phyloP scores from a whole-genome alignment of 1,284 basidiomycete species.

The Bondarzewia mesenterica region DNA sequence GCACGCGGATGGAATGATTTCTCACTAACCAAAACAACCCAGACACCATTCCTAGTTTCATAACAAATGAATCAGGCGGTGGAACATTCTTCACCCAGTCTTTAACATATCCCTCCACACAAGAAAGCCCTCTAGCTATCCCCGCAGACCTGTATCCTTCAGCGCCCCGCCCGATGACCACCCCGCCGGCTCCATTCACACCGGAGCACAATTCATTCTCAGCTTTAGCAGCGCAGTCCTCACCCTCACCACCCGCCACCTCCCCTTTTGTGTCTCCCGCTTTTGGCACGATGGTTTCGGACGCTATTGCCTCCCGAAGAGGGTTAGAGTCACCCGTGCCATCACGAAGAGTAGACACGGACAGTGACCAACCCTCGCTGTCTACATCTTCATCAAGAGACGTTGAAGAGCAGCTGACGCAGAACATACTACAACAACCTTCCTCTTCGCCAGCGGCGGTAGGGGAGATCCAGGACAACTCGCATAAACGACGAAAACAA shows the following conservation, averaged over 20 bases:
- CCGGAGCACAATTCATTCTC: neutral
- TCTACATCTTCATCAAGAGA: neutral
- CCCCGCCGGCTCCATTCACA: neutral
- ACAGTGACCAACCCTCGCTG: neutral
- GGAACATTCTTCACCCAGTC: no score
- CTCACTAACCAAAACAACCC: neutral
- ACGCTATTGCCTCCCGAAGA: neutral
- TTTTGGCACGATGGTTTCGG: neutral
- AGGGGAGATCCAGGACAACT: neutral
- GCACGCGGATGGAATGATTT: neutral
- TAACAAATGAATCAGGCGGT: neutral
- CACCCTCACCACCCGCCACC: neutral
- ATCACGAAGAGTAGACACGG: neutral
- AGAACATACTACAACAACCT: neutral
- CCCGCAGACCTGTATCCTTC: neutral
- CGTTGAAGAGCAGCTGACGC: conserved; percentile 4
- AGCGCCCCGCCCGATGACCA: neutral
- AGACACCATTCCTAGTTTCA: neutral
- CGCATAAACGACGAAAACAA: no score
- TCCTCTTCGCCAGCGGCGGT: neutral
- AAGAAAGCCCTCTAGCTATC: no score
- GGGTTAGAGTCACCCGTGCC: neutral
- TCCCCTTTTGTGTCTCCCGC: neutral
- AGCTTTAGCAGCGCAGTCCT: neutral
- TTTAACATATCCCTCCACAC: no score